Conservation (phyloP, 2,329 filamentous ascomycete genomes). For the Pyricularia pennisetigena region DNA sequence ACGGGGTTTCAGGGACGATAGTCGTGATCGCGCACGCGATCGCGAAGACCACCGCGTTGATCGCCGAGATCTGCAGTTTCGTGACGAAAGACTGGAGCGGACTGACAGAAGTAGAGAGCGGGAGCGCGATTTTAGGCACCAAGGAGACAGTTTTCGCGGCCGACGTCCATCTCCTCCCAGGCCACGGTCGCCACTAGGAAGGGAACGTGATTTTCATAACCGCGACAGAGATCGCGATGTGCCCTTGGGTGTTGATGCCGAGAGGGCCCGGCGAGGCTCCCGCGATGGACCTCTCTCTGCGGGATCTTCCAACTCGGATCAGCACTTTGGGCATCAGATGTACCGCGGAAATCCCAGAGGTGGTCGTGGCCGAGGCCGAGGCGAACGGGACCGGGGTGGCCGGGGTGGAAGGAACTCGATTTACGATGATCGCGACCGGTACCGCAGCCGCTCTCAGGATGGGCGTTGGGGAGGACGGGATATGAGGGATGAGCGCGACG, state of each 20-base stretch:
- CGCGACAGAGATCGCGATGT: slow-evolving; percentile 26
- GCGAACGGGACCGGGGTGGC: slow-evolving; percentile 36
- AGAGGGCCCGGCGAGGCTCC: slow-evolving; percentile 57
- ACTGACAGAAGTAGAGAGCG: slow-evolving; percentile 50
- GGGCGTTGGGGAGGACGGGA: slow-evolving; percentile 40
- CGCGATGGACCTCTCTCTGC: slow-evolving; percentile 65
- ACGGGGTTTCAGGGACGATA: slow-evolving; percentile 52
- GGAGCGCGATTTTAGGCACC: slow-evolving; percentile 40
- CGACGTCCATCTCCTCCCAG: slow-evolving; percentile 52
- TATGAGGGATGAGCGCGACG: slow-evolving; percentile 26
- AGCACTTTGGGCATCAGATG: slow-evolving; percentile 44
- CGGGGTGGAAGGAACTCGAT: slow-evolving; percentile 33
- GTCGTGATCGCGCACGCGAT: slow-evolving; percentile 48
- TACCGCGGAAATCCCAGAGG: slow-evolving; percentile 45
- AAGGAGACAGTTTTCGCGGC: slow-evolving; percentile 43
- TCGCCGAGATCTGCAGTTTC: slow-evolving; percentile 36
- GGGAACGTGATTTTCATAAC: slow-evolving; percentile 27
- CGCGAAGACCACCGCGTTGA: slow-evolving; percentile 52
- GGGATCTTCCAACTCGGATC: slow-evolving; percentile 61
- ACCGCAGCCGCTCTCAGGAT: slow-evolving; percentile 56
- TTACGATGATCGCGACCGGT: slow-evolving; percentile 55
- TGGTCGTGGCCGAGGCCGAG: slow-evolving; percentile 47
- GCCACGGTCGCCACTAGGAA: slow-evolving; percentile 52
- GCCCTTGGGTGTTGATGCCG: slow-evolving; percentile 55
- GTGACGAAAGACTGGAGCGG: slow-evolving; percentile 51